phyloP scores from a whole-genome alignment of 179 eudicot genomes.

The Dionaea muscipula region DNA sequence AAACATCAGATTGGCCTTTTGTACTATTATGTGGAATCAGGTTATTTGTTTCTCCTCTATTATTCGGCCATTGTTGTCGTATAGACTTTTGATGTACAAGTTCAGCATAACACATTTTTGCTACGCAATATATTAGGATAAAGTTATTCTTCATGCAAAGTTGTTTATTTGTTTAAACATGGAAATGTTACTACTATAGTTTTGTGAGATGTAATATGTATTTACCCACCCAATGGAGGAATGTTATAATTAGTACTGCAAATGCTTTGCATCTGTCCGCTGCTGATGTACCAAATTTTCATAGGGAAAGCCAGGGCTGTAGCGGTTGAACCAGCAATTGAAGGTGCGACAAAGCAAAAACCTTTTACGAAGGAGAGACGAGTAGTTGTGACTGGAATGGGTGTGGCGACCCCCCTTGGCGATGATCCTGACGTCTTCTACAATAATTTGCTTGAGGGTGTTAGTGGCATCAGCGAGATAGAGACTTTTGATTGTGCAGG shows the following conservation, averaged over 20 bases:
- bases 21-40: no score
- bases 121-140: background rate
- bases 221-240: background rate
- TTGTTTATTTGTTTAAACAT: background rate
- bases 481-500: conserved; percentile 77
- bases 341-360: conserved; percentile 30
- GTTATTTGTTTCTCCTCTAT: background rate
- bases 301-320: conserved; percentile 50
- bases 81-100: background rate
- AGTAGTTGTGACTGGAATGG: conserved; percentile 95
- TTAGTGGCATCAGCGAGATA: conserved; percentile 80
- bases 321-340: conserved; percentile 49
- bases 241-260: background rate
- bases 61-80: background rate
- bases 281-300: background rate
- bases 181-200: background rate
- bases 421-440: conserved; percentile 63
- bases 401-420: conserved; percentile 79
- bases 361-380: conserved; percentile 47
- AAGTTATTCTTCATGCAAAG: background rate
- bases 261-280: background rate
- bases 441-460: conserved; percentile 87
- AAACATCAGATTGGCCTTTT: no score
- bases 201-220: background rate
- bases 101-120: background rate